Evolutionary conservation across 306 rosid species (phyloP), one percentile per base, ranked within the genome.

Genomic region (Calophaca sinica): DNA sequence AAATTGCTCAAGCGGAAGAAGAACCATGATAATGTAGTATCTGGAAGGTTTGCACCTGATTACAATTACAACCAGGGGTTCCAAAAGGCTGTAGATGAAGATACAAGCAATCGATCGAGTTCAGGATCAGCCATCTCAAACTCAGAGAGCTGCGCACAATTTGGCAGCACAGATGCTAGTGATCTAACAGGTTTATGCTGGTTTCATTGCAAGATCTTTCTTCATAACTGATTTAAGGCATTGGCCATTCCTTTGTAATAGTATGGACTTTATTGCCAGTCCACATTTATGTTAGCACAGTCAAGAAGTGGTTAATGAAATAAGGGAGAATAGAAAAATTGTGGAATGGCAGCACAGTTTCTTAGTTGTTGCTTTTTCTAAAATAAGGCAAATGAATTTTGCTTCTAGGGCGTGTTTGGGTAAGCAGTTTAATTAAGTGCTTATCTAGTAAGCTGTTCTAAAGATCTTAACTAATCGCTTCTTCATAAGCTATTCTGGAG

Each of bases 61-160:
- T 88, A 87, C 81, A 75, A 90, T 71, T 88, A 87, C 81, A 75
- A 79, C 86, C 92, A 77, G 80, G 88, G 93, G 52, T 92, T 81
- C 74, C 84, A 66, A 20, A 92, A 87, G 87, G 77, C 67, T 36
- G 49, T 70, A 12, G 97, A 94, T 62, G 99, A 96, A 82, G 99
- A 96, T 76, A 70, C 82, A 12, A 90, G 98, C 82, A 96, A 92
- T 67, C 86, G 98, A 83, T 90, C 98, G 7, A 96, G 99, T 83
- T 96, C 99, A 0, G 99, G 99, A 68, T 96, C 99, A 7, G 98
- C 97, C 12, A 80, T 96, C 60, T 96, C 99, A 65, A 96, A 90
- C 86, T 82, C 97, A n/a, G 98, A 90, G 81, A 92, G 98, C 86
- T 92, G 96, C 69, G 97, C 90, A 28, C 98, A 92, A 83, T 86